These are phyloP conservation scores for Hansenula lynferdii DNA, from an alignment of 1,139 yeast genomes.

Conservation along the genomic window DNA sequence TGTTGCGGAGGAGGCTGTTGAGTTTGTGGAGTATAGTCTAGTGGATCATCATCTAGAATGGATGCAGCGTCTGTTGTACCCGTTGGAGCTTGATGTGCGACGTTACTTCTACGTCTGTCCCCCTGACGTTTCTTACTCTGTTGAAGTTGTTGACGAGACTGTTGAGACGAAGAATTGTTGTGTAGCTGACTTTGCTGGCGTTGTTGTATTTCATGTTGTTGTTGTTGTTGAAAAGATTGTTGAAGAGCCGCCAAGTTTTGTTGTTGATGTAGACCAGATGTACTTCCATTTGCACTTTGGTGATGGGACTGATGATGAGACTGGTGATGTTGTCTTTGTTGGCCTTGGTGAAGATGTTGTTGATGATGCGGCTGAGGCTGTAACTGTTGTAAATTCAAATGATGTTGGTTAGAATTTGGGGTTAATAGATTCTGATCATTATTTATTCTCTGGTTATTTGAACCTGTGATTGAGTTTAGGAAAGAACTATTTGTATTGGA, in stretches of 20 bases:
- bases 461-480: background rate
- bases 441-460: background rate
- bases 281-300: slow-evolving; percentile 7
- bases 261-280: slow-evolving; percentile 2
- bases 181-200: slow-evolving; percentile 1
- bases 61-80: slow-evolving; percentile 5
- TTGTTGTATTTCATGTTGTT: slow-evolving; percentile 3
- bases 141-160: slow-evolving; percentile 2
- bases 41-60: slow-evolving; percentile 4
- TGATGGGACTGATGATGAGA: slow-evolving; percentile 3
- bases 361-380: slow-evolving; percentile 3
- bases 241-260: slow-evolving; percentile 2
- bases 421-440: background rate
- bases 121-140: slow-evolving; percentile 3
- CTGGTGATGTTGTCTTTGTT: slow-evolving; percentile 5
- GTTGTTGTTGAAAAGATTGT: slow-evolving; percentile 3
- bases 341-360: slow-evolving; percentile 5
- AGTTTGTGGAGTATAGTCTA: slow-evolving; percentile 1
- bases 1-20: slow-evolving; percentile 3
- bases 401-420: slow-evolving; percentile 1
- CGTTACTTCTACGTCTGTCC: slow-evolving; percentile 6
- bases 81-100: too few species aligned
- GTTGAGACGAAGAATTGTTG: slow-evolving; percentile 1
- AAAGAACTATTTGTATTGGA: background rate
- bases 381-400: slow-evolving; percentile 9